Evolutionary conservation across 257 asterid species (phyloP).

Genomic region (Solanum infundibuliforme): DNA sequence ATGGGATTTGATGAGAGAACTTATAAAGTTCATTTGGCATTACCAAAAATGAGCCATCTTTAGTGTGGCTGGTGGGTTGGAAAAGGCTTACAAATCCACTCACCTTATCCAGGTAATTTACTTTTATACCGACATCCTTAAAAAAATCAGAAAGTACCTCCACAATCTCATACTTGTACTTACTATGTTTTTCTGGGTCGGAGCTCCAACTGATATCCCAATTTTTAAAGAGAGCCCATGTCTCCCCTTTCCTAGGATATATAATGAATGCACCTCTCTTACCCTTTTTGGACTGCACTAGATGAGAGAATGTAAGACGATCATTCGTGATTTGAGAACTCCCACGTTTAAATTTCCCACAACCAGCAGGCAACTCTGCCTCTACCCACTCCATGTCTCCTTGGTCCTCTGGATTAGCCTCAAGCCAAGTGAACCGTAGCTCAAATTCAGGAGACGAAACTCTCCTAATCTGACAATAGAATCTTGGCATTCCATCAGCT

Average conservation of each 20-base stretch:
- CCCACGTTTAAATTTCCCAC: constrained; percentile 53
- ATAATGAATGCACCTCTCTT: constrained; percentile 26
- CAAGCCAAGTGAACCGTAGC: constrained; percentile 54
- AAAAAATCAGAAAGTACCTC: constrained; percentile 52
- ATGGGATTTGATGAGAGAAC: constrained; percentile 61
- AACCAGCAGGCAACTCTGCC: constrained; percentile 45
- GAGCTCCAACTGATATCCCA: constrained; percentile 61
- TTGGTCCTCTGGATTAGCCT: constrained; percentile 37
- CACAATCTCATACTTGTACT: constrained; percentile 50
- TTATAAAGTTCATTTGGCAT: constrained; percentile 29
- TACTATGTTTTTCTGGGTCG: constrained; percentile 17
- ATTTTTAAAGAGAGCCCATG: constrained; percentile 68
- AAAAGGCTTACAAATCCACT: constrained; percentile 57
- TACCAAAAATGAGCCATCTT: constrained; percentile 13
- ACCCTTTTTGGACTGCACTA: constrained; percentile 28
- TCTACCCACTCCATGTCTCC: constrained; percentile 25
- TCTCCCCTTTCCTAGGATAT: constrained; percentile 60
- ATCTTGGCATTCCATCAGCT: constrained; percentile 76
- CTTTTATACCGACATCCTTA: constrained; percentile 34
- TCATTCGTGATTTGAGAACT: not conserved
- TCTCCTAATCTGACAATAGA: constrained; percentile 46
- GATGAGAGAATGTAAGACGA: constrained; percentile 40
- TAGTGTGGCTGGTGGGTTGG: constrained; percentile 20
- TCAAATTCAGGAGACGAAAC: constrained; percentile 30
- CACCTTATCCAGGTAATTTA: constrained; percentile 46